phyloP scores from a whole-genome alignment of 176 grass and related monocot genomes.

The Coix lacrymajobi region DNA sequence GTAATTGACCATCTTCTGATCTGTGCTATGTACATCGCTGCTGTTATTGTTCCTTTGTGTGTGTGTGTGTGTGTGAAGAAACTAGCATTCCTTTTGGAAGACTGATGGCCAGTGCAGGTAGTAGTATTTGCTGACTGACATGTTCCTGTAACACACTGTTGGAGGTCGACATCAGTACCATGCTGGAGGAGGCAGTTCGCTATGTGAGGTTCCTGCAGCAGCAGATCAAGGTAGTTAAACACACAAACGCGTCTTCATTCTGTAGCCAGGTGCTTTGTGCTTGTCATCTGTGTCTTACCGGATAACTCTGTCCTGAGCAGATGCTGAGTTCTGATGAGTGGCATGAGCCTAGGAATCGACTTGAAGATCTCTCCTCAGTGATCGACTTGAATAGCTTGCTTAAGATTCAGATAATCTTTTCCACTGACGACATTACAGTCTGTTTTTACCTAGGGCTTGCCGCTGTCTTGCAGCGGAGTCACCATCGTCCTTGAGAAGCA shows the following conservation, averaged over 20 bases:
- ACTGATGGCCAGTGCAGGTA: too few relatives aligned
- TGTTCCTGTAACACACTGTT: background rate
- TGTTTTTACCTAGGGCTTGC: background rate
- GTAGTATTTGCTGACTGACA: background rate
- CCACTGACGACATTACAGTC: background rate
- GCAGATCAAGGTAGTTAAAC: constrained; percentile 64
- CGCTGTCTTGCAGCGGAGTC: background rate
- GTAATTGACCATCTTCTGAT: constrained; percentile 8
- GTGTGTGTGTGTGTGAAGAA: too few relatives aligned
- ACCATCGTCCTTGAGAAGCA: constrained; percentile 6
- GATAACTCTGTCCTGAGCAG: constrained; percentile 29
- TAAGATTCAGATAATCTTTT: background rate
- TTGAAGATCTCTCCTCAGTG: constrained; percentile 47
- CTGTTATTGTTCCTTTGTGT: too few relatives aligned
- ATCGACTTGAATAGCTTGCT: background rate
- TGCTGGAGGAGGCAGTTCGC: constrained; percentile 76
- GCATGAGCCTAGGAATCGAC: constrained; percentile 74
- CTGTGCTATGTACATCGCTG: background rate
- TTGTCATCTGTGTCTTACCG: background rate
- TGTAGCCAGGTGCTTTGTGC: background rate
- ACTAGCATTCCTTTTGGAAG: background rate
- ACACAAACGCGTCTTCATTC: background rate
- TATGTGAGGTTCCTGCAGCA: constrained; percentile 83
- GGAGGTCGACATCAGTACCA: constrained; percentile 84
- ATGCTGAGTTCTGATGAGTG: constrained; percentile 71